These are phyloP conservation scores for Marasmius fiardii DNA, from an alignment of 1,284 basidiomycete species.

Conservation along the genomic window DNA sequence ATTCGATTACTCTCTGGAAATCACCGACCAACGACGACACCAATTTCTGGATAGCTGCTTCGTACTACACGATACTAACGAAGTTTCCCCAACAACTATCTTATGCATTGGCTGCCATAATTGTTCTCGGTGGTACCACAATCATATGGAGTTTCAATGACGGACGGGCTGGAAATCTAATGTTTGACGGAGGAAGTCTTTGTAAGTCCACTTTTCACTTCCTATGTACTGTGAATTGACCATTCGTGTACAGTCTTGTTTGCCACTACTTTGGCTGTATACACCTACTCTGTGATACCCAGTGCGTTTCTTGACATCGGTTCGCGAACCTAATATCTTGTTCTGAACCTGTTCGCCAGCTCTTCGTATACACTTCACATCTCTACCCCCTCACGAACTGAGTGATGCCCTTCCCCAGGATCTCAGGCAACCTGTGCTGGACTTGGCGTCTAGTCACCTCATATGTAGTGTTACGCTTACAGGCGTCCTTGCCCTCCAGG, in stretches of 20 bases:
- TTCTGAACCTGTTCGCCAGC: slow-evolving; percentile 30
- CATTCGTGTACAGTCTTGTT: slow-evolving; percentile 57
- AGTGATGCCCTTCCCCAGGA: slow-evolving; percentile 50
- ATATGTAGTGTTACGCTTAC: slow-evolving; percentile 81
- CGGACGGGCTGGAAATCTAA: slow-evolving; percentile 73
- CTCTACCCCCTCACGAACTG: slow-evolving; percentile 45
- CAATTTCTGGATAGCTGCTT: slow-evolving; percentile 73
- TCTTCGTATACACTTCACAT: slow-evolving; percentile 52
- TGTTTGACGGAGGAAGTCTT: slow-evolving; percentile 85
- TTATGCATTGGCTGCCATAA: slow-evolving; percentile 52
- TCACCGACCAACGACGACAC: slow-evolving; percentile 68
- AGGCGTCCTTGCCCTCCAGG: slow-evolving; percentile 74
- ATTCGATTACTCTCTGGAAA: slow-evolving; percentile 82
- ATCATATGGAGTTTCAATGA: slow-evolving; percentile 76
- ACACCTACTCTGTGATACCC: slow-evolving; percentile 69
- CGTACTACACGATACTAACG: slow-evolving; percentile 73
- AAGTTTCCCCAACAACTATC: slow-evolving; percentile 54
- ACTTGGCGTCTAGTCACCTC: slow-evolving; percentile 76
- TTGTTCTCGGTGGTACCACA: slow-evolving; percentile 55
- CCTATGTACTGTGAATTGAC: slow-evolving; percentile 7
- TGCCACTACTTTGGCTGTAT: slow-evolving; percentile 61
- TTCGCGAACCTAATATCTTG: slow-evolving; percentile 6
- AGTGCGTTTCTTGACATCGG: slow-evolving; percentile 43
- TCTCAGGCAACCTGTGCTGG: slow-evolving; percentile 59
- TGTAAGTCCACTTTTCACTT: slow-evolving; percentile 43